Conservation (phyloP, 129 eudicot genomes). For the Calendula officinalis region DNA sequence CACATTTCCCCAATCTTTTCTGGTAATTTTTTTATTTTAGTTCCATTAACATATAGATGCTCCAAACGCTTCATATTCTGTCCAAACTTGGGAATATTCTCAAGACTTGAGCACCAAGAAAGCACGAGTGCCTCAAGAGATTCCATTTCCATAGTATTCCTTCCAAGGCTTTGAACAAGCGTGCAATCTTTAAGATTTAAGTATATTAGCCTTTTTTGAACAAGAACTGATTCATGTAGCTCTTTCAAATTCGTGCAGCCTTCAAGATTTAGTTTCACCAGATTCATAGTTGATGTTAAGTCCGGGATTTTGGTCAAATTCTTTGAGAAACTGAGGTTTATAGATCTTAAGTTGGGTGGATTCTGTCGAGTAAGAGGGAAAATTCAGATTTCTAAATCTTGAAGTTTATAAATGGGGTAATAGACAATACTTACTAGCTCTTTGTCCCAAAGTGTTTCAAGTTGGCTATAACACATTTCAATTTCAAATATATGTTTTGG, state of each 20-base stretch:
- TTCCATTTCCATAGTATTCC: slow-evolving; percentile 22
- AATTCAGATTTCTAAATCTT: slow-evolving; percentile 1
- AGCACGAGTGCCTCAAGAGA: slow-evolving; percentile 23
- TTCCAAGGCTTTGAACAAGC: slow-evolving; percentile 15
- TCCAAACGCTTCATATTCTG: slow-evolving; percentile 13
- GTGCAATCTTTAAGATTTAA: slow-evolving; percentile 24
- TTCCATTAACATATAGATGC: slow-evolving; percentile 12
- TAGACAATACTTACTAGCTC: slow-evolving; percentile 17
- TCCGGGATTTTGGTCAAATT: slow-evolving; percentile 16
- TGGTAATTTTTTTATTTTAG: slow-evolving; percentile 23
- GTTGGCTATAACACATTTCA: slow-evolving; percentile 26
- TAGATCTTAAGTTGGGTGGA: slow-evolving; percentile 19
- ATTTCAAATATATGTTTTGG: slow-evolving; percentile 23
- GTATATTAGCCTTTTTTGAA: slow-evolving; percentile 13
- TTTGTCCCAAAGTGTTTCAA: slow-evolving; percentile 21
- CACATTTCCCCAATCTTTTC: slow-evolving; percentile 15
- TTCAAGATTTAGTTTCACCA: slow-evolving; percentile 21
- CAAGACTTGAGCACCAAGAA: slow-evolving; percentile 24
- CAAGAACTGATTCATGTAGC: slow-evolving; percentile 22
- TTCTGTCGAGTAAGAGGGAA: slow-evolving; percentile 12
- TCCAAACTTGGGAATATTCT: slow-evolving; percentile 21
- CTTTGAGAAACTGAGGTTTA: slow-evolving; percentile 26
- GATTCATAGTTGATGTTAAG: slow-evolving; percentile 20
- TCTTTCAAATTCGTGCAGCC: slow-evolving; percentile 14
- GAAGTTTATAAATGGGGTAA: background rate